A percentile compares a stretch with the other conserved stretches of the same genome.
Conservation (phyloP, 2,329 filamentous ascomycete genomes). For the Alternaria arbusti region DNA sequence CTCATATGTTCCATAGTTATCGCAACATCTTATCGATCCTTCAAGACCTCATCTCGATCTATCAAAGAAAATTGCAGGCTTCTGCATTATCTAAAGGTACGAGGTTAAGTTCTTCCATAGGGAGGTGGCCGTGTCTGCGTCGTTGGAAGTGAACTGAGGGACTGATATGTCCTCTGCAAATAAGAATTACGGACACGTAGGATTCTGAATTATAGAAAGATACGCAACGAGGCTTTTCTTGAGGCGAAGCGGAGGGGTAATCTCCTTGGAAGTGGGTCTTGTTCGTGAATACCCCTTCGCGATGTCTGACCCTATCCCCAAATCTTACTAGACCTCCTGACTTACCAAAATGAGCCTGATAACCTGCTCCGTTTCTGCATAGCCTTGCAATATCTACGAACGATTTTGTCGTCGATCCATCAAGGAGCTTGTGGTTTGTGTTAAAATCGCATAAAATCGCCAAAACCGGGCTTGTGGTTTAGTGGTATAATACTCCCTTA, state of each 20-base stretch:
- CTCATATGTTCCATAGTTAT: neutral
- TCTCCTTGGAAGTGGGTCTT: neutral
- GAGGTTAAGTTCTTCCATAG: neutral
- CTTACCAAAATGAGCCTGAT: neutral
- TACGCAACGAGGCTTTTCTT: neutral
- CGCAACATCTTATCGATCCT: neutral
- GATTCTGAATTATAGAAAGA: rapidly evolving
- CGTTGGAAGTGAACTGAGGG: neutral
- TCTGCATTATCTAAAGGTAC: rapidly evolving
- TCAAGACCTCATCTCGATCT: neutral
- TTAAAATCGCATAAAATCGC: too few relatives aligned
- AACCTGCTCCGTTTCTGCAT: neutral
- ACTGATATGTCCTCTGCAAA: rapidly evolving
- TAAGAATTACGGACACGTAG: rapidly evolving
- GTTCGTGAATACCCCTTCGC: neutral
- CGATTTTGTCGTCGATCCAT: too few relatives aligned
- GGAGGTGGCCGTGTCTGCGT: neutral
- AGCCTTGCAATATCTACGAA: neutral
- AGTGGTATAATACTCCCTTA: neutral
- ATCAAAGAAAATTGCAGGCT: neutral
- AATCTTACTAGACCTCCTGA: neutral
- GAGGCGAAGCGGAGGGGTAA: neutral
- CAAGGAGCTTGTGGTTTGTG: too few relatives aligned
- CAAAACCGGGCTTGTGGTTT: neutral
- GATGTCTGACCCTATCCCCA: neutral